Percentiles rank a stretch among this genome's conserved stretches.
These are phyloP conservation scores for Capronia epimyces DNA, from an alignment of 2,329 filamentous ascomycete genomes.

Conservation along the genomic window DNA sequence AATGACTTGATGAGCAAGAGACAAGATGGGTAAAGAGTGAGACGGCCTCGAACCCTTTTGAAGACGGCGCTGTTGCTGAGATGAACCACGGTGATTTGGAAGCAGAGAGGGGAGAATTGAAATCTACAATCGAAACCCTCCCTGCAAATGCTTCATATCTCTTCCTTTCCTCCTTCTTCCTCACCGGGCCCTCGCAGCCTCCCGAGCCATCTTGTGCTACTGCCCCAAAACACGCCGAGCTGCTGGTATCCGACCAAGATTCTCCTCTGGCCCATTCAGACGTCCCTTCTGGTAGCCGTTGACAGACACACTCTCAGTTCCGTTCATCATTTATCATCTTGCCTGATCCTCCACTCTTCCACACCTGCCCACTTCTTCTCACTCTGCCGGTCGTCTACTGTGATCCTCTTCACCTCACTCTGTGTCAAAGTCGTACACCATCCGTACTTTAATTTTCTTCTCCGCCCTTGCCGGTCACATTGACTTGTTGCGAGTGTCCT, in stretches of 20 bases:
- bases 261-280: neutral
- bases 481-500: conserved; percentile 12
- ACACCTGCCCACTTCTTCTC: neutral
- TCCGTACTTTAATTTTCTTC: conserved; percentile 17
- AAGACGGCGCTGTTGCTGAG: neutral
- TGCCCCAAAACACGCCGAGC: conserved; percentile 7
- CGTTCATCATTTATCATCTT: neutral
- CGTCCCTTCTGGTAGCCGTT: neutral
- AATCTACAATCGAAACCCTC: neutral
- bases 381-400: neutral
- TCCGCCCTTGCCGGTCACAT: conserved; percentile 13
- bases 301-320: conserved; percentile 4
- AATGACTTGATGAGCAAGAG: neutral
- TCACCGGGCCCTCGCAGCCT: conserved; percentile 14
- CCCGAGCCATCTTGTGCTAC: conserved; percentile 7
- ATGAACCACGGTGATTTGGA: conserved; percentile 1
- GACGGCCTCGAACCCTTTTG: neutral
- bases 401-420: neutral
- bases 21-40: neutral
- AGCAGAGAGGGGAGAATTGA: neutral
- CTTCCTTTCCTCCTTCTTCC: neutral
- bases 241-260: conserved; percentile 5
- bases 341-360: neutral
- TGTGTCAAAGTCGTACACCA: conserved; percentile 21
- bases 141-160: neutral